Evolutionary conservation across 2,329 filamentous ascomycete species (phyloP).

Genomic region (Davidsoniella virescens): DNA sequence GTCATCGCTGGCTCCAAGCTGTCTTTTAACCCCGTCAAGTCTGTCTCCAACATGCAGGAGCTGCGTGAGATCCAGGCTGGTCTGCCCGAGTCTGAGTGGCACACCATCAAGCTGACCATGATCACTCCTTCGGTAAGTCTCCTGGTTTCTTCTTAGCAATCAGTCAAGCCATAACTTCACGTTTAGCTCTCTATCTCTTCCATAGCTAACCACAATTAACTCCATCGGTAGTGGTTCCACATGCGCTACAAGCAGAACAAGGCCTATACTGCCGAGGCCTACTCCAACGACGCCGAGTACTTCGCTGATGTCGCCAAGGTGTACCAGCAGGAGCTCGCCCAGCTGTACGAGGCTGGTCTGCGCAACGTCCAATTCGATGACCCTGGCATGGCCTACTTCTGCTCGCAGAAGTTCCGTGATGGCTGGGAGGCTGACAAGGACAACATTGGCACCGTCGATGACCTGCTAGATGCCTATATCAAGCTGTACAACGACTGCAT

Average conservation of each 20-base stretch:
- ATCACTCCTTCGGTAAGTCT: conserved; percentile 28
- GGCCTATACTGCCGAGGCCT: conserved; percentile 17
- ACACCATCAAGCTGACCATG: conserved; percentile 36
- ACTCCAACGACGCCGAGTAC: conserved; percentile 31
- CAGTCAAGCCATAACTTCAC: neutral
- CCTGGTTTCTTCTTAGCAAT: conserved; percentile 22
- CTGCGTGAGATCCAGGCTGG: conserved; percentile 30
- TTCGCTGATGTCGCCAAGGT: conserved; percentile 49
- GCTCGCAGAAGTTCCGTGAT: conserved; percentile 52
- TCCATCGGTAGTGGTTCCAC: conserved; percentile 16
- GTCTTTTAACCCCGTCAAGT: conserved; percentile 25
- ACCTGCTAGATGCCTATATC: conserved; percentile 53
- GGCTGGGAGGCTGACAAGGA: conserved; percentile 52
- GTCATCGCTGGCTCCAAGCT: conserved; percentile 35
- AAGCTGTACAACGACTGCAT: conserved; percentile 59
- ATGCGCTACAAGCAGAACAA: conserved; percentile 18
- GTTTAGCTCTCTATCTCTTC: neutral
- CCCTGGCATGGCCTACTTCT: conserved; percentile 56
- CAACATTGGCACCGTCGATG: conserved; percentile 48
- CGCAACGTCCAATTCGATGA: conserved; percentile 54
- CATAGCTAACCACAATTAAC: conserved; percentile 9
- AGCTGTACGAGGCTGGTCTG: conserved; percentile 45
- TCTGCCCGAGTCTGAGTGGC: conserved; percentile 31
- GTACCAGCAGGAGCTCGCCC: conserved; percentile 45
- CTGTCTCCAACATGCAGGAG: conserved; percentile 33